A percentile compares a stretch with the other conserved stretches of the same genome.
phyloP scores from a whole-genome alignment of 768 basidiomycete species.

The Pleurotus ostreatus region DNA sequence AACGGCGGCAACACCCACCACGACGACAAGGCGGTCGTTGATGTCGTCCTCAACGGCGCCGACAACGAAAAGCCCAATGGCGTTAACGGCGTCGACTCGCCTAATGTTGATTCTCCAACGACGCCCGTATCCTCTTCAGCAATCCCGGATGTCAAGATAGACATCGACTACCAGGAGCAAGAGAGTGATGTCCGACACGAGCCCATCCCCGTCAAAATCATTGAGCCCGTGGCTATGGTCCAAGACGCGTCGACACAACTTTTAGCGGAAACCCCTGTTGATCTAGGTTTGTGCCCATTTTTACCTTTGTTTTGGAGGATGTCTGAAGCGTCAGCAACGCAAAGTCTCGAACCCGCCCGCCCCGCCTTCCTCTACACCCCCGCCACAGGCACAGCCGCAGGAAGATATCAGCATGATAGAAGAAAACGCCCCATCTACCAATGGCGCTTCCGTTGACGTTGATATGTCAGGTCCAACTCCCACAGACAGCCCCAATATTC shows the following conservation, averaged over 20 bases:
- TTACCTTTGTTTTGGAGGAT: conserved; percentile 14
- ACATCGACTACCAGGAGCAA: conserved; percentile 56
- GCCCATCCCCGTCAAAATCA: conserved; percentile 44
- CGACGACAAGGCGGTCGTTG: conserved; percentile 21
- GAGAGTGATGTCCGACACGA: conserved; percentile 69
- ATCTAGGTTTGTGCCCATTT: conserved; percentile 44
- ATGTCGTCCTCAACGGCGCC: conserved; percentile 31
- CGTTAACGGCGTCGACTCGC: conserved; percentile 30
- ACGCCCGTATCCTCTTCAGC: conserved; percentile 53
- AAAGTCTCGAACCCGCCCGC: conserved; percentile 40
- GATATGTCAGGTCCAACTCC: conserved; percentile 29
- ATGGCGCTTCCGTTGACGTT: conserved; percentile 8
- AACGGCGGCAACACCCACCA: conserved; percentile 23
- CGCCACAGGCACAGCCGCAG: conserved; percentile 35
- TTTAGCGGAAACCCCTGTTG: conserved; percentile 38
- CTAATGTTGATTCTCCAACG: conserved; percentile 49
- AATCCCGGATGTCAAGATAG: conserved; percentile 56
- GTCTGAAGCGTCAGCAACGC: conserved; percentile 15
- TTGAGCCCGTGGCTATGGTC: conserved; percentile 32
- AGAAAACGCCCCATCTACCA: conserved; percentile 15
- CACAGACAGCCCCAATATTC: conserved; percentile 30
- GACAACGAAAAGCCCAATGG: conserved; percentile 31
- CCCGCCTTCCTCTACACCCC: conserved; percentile 41
- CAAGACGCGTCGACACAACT: conserved; percentile 42
- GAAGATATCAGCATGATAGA: conserved; percentile 62